A percentile compares a stretch with the other conserved stretches of the same genome.
Evolutionary conservation across 805 yeast genomes (phyloP).

Genomic region (Saccharomycopsis capsularis): DNA sequence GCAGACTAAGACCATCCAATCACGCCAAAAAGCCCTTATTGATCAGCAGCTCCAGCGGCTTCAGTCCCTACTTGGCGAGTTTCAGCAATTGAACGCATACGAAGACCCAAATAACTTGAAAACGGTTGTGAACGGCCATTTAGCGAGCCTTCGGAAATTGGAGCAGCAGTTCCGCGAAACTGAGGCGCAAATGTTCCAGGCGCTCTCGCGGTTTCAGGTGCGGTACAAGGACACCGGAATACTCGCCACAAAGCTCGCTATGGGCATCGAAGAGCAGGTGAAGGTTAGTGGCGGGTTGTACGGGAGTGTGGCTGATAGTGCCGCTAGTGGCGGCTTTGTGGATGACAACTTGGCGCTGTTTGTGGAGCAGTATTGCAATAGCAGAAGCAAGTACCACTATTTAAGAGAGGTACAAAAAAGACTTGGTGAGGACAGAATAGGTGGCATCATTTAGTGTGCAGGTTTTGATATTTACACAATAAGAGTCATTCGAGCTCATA

Average conservation of each 20-base stretch:
- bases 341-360: conserved; percentile 7
- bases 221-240: conserved; percentile 15
- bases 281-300: conserved; percentile 7
- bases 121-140: neutral
- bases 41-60: conserved; percentile 7
- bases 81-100: conserved; percentile 6
- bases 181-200: conserved; percentile 11
- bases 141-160: conserved; percentile 1
- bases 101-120: neutral
- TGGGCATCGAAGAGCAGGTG: conserved; percentile 5
- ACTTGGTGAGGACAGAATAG: conserved; percentile 15
- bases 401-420: conserved; percentile 9
- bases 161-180: conserved; percentile 6
- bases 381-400: conserved; percentile 7
- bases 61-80: conserved; percentile 4
- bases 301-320: conserved; percentile 3
- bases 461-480: too few relatives aligned
- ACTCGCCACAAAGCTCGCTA: conserved; percentile 3
- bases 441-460: conserved; percentile 8
- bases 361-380: conserved; percentile 5
- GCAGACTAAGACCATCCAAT: neutral
- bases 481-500: too few relatives aligned
- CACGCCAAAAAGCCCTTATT: neutral
- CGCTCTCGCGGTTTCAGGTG: conserved; percentile 7
- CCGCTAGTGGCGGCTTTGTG: neutral